Base-by-base conservation (phyloP, 2,329 filamentous ascomycete genomes). In the Alternaria hordeiaustralica region DNA sequence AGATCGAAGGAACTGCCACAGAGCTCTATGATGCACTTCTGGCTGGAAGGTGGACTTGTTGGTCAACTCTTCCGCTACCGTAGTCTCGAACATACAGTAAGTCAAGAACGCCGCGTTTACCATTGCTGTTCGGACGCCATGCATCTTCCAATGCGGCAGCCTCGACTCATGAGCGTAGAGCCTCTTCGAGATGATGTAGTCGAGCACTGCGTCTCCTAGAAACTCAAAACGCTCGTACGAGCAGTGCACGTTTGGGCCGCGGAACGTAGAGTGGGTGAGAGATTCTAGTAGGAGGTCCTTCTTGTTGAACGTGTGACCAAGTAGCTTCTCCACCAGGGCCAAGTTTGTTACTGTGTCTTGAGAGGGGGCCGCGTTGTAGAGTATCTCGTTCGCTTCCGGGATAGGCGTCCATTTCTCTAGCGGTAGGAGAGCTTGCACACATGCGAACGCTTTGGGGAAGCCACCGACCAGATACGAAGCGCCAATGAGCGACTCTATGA, bases 401-500 rank as follows among this genome's bases (percentile, higher is more conserved):
- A 78, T 58, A 0, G 73, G 57, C 8, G 59, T 74, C 76, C 77
- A 79, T 2, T 86, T 75, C 54, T 90, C 86, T 0, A 86, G 85
- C 1, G 96, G 77, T 67, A 97, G 90, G 1, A 89, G 75, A 4
- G 85, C 83, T 50, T 74, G 62, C 12, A 96, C 85, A 76, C 90
- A 94, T 2, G 80, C 71, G 15, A 90, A 79, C 0, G 90, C 91
- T 67, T 88, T 90, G 0, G 81, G 51, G 13, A 92, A 81, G 0
- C 91, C 91, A 1, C 92, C 91, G 56, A 92, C 87, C 1, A 91
- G 64, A 70, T 87, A 94, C 0, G 91, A 87, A 1, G 89, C 92
- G 1, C 93, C 95, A 20, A 97, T 90, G 0, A 97, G 83, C 0
- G 94, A 88, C 76, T 98, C 95, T 0, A 97, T 86, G 0, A 97